Evolutionary conservation across 176 grass and related monocot species (phyloP), one percentile per base, ranked within the genome.

Genomic region (Calamus simplicifolius): DNA sequence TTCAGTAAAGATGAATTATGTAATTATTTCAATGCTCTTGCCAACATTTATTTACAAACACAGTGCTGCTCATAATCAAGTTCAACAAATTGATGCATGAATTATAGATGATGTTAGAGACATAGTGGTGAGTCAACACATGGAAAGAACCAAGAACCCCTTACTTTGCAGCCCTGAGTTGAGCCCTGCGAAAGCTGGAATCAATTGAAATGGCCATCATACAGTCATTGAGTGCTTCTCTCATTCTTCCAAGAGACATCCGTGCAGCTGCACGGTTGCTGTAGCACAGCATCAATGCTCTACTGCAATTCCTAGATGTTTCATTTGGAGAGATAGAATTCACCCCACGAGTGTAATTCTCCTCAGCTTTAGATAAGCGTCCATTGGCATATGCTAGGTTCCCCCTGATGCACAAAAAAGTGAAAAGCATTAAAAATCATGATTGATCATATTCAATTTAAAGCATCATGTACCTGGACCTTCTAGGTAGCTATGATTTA

Each of bases 201-300:
- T 97, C 84, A 60, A 97, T 88, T 62, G 58, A 68, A 70, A 54
- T 73, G 48, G 92, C 84, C 69, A 73, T 73, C 73, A 27, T 66
- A 68, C 92, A 88, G 56, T 97, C 92, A 38, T 57, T 77, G 27
- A 88, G 88, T 51, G 92, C 92, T 28, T 82, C 87, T 78, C 71
- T 87, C 80, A 97, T 91, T 65, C 82, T 83, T 72, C 92, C 81
- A 51, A 97, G 92, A 59, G 83, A 85, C 84, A 97, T 97, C 58
- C 87, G 64, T 63, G 77, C 73, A 82, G 87, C 92, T 59, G 92
- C 92, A 60, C 92, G 80, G 61, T 97, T 97, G 61, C 92, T 97
- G 56, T 88, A 97, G 69, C 92, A 97, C 43, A 88, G 69, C 75
- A 91, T 84, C 18, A 97, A 77, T 56, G 81, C 64, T 66, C 75